These are phyloP conservation scores for Teunomyces funiuensis DNA, from an alignment of 805 yeast genomes.

Conservation along the genomic window DNA sequence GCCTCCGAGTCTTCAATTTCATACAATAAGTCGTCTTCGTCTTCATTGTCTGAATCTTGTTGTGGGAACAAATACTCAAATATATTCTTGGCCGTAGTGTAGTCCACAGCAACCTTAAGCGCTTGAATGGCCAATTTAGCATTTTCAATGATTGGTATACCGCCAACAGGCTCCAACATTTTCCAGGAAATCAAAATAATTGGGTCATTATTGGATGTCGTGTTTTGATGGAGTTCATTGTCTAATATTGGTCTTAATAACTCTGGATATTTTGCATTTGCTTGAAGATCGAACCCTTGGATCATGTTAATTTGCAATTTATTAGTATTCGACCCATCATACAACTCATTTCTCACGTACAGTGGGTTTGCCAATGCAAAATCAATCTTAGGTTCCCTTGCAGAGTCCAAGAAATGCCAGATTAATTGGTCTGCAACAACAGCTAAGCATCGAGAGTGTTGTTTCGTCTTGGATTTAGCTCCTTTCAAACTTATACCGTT, in stretches of 20 bases:
- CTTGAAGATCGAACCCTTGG: slow-evolving; percentile 66
- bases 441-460: slow-evolving; percentile 23
- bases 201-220: slow-evolving; percentile 16
- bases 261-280: slow-evolving; percentile 64
- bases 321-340: slow-evolving; percentile 69
- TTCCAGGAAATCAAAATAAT: slow-evolving; percentile 56
- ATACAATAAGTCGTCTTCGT: neutral
- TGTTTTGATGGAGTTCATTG: slow-evolving; percentile 13
- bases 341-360: slow-evolving; percentile 60
- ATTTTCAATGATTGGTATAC: slow-evolving; percentile 74
- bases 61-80: slow-evolving; percentile 72
- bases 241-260: slow-evolving; percentile 53
- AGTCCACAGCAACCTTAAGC: slow-evolving; percentile 70
- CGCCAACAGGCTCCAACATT: slow-evolving; percentile 85
- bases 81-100: slow-evolving; percentile 60
- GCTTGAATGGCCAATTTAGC: slow-evolving; percentile 66
- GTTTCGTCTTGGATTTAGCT: slow-evolving; percentile 19
- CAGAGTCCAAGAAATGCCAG: slow-evolving; percentile 64
- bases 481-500: slow-evolving; percentile 26
- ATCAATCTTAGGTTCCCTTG: slow-evolving; percentile 65
- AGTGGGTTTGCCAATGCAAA: slow-evolving; percentile 61
- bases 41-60: slow-evolving; percentile 17
- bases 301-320: slow-evolving; percentile 57
- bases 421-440: slow-evolving; percentile 62
- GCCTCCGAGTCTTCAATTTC: neutral